Base-by-base conservation (phyloP, 148 eudicot species). In the Simmondsia chinensis region DNA sequence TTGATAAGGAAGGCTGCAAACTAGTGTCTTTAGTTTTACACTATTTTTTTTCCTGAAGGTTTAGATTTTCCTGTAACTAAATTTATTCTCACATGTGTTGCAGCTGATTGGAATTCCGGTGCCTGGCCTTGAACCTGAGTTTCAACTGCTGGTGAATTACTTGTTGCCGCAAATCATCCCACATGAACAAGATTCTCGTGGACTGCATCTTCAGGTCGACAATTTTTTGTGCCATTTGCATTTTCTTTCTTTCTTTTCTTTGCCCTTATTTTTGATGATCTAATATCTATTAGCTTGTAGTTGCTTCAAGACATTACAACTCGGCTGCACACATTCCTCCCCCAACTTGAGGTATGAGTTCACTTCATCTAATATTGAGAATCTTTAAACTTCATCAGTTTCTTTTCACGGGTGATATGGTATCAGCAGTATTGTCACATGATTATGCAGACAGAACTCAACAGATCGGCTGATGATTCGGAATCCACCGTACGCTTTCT, bases 241-340 rank as follows among this genome's bases (percentile, higher is more conserved):
- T 14, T 12, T 63, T 45, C n/a, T 60, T 35, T 45, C 40, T 36
- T 25, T 36, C 39, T 20, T 63, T 22, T 19, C 11, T 42, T 48
- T 16, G 39, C 24, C 33, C 25, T 26, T 12, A 8, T 37, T 41
- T 6, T 27, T 45, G 35, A 28, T 55, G 27, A 58, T 65, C 71
- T 72, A 54, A 76, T 54, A 54, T 46, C 64, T 61, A 43, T 52
- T 51, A 36, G 52, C 50, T 55, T 68, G 49, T 71, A 83, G 94
- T 66, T 83, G 78, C 94, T 83, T 52, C 83, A 83, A 83, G 87
- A 83, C 44, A 50, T 83, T 55, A 76, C 87, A 29, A 74, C 54
- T 26, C 71, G 87, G 39, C 58, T 79, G 65, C 78, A 60, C 33
- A 39, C 39, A 31, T 79, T 73, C 61, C 76, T 83, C 68, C 83